phyloP scores from a whole-genome alignment of 2,329 filamentous ascomycete genomes.

The Xylaria polymorpha region DNA sequence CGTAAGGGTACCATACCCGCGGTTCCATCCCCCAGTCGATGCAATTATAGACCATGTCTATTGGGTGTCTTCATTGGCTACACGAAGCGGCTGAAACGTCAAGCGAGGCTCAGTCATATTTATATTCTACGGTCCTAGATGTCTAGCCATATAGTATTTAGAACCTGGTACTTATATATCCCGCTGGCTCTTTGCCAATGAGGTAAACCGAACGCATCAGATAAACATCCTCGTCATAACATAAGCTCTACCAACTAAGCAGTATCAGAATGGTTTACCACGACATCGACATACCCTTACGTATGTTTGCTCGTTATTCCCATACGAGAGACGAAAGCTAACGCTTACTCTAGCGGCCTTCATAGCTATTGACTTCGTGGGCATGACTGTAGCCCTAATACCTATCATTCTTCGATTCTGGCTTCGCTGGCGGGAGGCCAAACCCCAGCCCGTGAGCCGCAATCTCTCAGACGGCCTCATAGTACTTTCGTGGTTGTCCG shows the following conservation, averaged over 20 bases:
- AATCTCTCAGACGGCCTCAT: conserved; percentile 42
- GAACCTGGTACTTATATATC: conserved; percentile 1
- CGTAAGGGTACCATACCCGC: background rate
- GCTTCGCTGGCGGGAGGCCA: conserved; percentile 38
- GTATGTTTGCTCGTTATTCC: conserved; percentile 21
- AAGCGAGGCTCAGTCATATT: conserved; percentile 6
- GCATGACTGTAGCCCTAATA: conserved; percentile 42
- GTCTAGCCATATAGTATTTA: background rate
- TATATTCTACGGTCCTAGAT: background rate
- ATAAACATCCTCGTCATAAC: background rate
- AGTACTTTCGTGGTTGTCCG: conserved; percentile 41
- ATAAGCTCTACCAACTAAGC: background rate
- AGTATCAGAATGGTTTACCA: conserved; percentile 37
- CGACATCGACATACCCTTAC: conserved; percentile 41
- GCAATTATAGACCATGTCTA: conserved; percentile 21
- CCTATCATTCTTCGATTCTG: conserved; percentile 45
- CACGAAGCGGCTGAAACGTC: background rate
- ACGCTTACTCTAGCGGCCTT: conserved; percentile 40
- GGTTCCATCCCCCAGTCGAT: background rate
- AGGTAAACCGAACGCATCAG: background rate
- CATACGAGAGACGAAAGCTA: background rate
- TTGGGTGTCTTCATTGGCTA: background rate
- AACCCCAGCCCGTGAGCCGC: conserved; percentile 34
- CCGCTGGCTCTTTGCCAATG: background rate
- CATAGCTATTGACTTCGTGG: conserved; percentile 44